These are phyloP conservation scores for Amphichorda felina DNA, from an alignment of 2,329 filamentous ascomycete genomes.

Conservation along the genomic window DNA sequence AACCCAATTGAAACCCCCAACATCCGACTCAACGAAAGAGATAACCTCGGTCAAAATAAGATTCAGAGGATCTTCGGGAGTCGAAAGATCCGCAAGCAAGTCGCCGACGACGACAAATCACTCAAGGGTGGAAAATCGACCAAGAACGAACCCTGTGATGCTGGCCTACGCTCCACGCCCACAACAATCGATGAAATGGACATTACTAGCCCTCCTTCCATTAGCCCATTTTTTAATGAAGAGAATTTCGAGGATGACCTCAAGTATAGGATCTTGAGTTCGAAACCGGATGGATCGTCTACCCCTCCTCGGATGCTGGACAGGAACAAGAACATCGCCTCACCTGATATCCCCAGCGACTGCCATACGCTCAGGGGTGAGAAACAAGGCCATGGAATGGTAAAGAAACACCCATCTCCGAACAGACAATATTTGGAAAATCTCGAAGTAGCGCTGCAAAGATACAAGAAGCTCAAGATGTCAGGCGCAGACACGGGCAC, in stretches of 20 bases:
- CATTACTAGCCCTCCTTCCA: neutral
- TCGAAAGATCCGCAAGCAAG: constrained; percentile 14
- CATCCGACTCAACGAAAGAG: constrained; percentile 20
- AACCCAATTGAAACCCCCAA: constrained; percentile 16
- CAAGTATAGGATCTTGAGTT: constrained; percentile 23
- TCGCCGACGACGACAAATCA: constrained; percentile 11
- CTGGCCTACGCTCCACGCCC: neutral
- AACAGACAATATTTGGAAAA: constrained; percentile 26
- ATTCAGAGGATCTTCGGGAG: constrained; percentile 19
- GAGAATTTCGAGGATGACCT: constrained; percentile 23
- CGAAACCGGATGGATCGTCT: constrained; percentile 22
- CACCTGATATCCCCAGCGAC: too few species aligned
- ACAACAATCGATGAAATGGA: neutral
- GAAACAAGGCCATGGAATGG: constrained; percentile 5
- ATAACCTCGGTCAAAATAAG: constrained; percentile 21
- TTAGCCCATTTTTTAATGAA: constrained; percentile 20
- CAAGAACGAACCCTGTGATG: neutral
- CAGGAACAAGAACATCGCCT: too few species aligned
- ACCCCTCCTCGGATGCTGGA: constrained; percentile 9
- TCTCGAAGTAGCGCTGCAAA: constrained; percentile 21
- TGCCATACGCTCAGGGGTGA: too few species aligned
- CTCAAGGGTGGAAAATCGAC: neutral
- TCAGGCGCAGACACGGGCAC: constrained; percentile 8
- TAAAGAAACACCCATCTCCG: constrained; percentile 33
- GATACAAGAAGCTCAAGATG: constrained; percentile 13